A percentile compares a stretch with the other conserved stretches of the same genome.
Evolutionary conservation across 2,329 filamentous ascomycete genomes (phyloP).

Genomic region (Ramularia endophylla): DNA sequence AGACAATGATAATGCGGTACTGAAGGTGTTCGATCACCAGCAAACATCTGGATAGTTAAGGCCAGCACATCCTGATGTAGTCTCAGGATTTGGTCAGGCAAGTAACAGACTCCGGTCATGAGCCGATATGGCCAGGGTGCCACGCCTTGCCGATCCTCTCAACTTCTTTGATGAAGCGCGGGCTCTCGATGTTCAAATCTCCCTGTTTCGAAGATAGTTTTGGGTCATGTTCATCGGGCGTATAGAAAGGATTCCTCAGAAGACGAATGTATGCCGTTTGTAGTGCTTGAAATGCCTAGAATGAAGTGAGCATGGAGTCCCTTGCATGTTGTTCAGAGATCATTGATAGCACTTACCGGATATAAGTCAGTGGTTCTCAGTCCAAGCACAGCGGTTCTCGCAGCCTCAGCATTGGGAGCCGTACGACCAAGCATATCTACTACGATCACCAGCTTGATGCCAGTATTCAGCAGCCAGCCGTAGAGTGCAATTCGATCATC

Average conservation of each 20-base stretch:
- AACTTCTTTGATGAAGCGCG: constrained; percentile 74
- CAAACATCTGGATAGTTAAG: no score
- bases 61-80: no score
- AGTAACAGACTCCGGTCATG: constrained; percentile 34
- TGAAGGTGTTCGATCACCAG: no score
- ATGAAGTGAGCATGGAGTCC: neutral
- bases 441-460: constrained; percentile 81
- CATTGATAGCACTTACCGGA: constrained; percentile 50
- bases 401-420: constrained; percentile 31
- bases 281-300: constrained; percentile 76
- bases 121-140: constrained; percentile 55
- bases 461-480: constrained; percentile 94
- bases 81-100: no score
- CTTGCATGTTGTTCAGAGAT: constrained; percentile 8
- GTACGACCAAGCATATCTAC: constrained; percentile 81
- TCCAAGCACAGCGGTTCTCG: constrained; percentile 50
- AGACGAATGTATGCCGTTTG: constrained; percentile 87
- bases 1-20: no score
- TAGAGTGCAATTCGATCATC: constrained; percentile 92
- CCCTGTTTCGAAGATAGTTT: constrained; percentile 42
- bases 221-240: constrained; percentile 75
- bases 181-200: constrained; percentile 68
- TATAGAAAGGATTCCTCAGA: constrained; percentile 91
- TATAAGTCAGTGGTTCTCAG: constrained; percentile 83
- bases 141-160: constrained; percentile 79